These are phyloP conservation scores for Barbatosphaeria neglecta DNA, from an alignment of 495 filamentous ascomycete genomes.

Conservation along the genomic window DNA sequence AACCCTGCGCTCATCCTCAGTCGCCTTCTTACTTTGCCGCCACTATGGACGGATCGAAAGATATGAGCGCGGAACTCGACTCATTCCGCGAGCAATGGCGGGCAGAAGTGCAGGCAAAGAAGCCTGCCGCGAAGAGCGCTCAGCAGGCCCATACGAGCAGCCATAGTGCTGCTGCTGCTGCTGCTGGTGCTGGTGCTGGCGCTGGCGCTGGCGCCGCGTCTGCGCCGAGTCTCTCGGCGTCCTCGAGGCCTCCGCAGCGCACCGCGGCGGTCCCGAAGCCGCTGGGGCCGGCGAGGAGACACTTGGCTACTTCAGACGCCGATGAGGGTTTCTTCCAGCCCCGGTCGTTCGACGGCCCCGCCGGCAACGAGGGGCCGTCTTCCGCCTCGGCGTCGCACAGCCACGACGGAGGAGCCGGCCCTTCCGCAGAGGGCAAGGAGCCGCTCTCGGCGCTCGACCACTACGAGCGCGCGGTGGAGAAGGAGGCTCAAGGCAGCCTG, in stretches of 20 bases:
- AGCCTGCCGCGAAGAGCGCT: background rate
- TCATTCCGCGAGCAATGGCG: slow-evolving; percentile 28
- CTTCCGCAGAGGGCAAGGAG: slow-evolving; percentile 25
- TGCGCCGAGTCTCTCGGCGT: background rate
- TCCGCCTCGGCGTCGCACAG: slow-evolving; percentile 1
- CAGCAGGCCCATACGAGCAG: background rate
- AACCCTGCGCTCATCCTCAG: background rate
- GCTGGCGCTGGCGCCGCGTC: background rate
- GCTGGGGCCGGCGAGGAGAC: slow-evolving; percentile 4
- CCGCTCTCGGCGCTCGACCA: slow-evolving; percentile 78
- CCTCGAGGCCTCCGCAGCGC: background rate
- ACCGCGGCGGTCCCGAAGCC: slow-evolving; percentile 1
- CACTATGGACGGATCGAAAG: slow-evolving; percentile 9
- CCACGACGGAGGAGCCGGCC: background rate
- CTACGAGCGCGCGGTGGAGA: slow-evolving; percentile 86
- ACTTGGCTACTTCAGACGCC: slow-evolving; percentile 8
- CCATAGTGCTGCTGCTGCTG: too few relatives aligned
- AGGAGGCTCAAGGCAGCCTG: slow-evolving; percentile 68
- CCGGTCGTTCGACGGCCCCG: slow-evolving; percentile 24
- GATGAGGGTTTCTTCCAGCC: slow-evolving; percentile 30
- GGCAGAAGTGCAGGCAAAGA: slow-evolving; percentile 19
- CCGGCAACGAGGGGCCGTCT: slow-evolving; percentile 1
- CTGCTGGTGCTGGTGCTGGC: background rate
- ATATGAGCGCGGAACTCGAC: slow-evolving; percentile 23
- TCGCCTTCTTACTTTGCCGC: too few relatives aligned